Evolutionary conservation across 305 asterid genomes (phyloP).

Genomic region (Petunia hybrid): DNA sequence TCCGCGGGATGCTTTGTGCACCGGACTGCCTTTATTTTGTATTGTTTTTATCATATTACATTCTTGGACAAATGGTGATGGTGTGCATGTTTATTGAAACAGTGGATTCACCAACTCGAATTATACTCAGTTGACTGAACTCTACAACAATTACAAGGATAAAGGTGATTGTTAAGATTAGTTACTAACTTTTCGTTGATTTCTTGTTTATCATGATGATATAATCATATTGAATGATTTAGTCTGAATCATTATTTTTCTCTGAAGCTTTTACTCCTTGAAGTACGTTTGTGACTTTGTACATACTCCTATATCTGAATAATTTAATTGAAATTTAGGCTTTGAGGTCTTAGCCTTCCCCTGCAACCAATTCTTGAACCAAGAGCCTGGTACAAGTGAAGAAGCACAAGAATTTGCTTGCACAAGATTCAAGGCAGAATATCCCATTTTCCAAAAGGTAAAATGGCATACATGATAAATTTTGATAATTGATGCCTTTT

Average conservation of each 20-base stretch:
- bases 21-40: too few species aligned
- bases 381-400: conserved; percentile 89
- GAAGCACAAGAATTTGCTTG: conserved; percentile 89
- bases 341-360: conserved; percentile 96
- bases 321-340: conserved; percentile 52
- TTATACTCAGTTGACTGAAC: conserved; percentile 81
- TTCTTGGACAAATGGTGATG: neutral
- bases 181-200: neutral
- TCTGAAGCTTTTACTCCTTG: neutral
- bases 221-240: neutral
- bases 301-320: conserved; percentile 11
- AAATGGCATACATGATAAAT: neutral
- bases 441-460: conserved; percentile 92
- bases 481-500: conserved; percentile 2
- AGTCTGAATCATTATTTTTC: neutral
- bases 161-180: conserved; percentile 55
- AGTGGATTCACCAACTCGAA: conserved; percentile 82
- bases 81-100: conserved; percentile 42
- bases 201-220: neutral
- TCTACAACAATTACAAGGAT: conserved; percentile 70
- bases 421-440: conserved; percentile 88
- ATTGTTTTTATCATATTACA: neutral
- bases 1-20: too few species aligned
- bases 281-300: conserved; percentile 2
- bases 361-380: conserved; percentile 90